A percentile compares a stretch with the other conserved stretches of the same genome.
Conservation (phyloP, 1,284 basidiomycete genomes). For the Ceratobasidium sp. region DNA sequence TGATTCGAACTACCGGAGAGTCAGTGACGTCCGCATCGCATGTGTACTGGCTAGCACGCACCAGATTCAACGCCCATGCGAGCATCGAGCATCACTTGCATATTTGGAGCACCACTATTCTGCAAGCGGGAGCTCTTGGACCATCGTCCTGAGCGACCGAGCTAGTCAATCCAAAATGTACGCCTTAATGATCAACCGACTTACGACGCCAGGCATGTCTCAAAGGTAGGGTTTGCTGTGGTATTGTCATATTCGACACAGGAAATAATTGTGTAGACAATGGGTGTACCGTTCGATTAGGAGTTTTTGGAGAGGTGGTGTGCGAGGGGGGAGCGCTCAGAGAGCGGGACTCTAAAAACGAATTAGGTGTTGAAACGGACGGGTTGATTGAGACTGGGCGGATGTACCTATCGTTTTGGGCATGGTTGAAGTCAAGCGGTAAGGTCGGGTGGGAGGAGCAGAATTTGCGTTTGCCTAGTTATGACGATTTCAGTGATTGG, state of each 20-base stretch:
- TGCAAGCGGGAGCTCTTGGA: constrained; percentile 14
- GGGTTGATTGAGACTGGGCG: background rate
- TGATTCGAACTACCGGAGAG: constrained; percentile 15
- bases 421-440: background rate
- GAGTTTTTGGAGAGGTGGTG: constrained; percentile 15
- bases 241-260: background rate
- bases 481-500: constrained; percentile 38
- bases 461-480: constrained; percentile 28
- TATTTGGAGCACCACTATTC: background rate
- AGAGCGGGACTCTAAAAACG: constrained; percentile 28
- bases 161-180: background rate
- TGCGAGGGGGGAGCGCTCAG: constrained; percentile 35
- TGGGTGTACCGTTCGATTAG: constrained; percentile 14
- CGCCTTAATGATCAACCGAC: background rate
- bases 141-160: constrained; percentile 8
- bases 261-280: constrained; percentile 24
- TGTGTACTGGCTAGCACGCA: background rate
- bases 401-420: constrained; percentile 29
- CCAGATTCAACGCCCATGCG: constrained; percentile 21
- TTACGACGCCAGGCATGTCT: constrained; percentile 33
- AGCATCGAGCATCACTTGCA: constrained; percentile 30
- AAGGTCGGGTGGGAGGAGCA: background rate
- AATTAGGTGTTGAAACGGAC: constrained; percentile 20
- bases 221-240: constrained; percentile 12
- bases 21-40: background rate